Percentiles rank a stretch among this genome's conserved stretches.
These are phyloP conservation scores for Hyphopichia wangnamkhiaoensis DNA, from an alignment of 1,139 yeast genomes.

Conservation along the genomic window DNA sequence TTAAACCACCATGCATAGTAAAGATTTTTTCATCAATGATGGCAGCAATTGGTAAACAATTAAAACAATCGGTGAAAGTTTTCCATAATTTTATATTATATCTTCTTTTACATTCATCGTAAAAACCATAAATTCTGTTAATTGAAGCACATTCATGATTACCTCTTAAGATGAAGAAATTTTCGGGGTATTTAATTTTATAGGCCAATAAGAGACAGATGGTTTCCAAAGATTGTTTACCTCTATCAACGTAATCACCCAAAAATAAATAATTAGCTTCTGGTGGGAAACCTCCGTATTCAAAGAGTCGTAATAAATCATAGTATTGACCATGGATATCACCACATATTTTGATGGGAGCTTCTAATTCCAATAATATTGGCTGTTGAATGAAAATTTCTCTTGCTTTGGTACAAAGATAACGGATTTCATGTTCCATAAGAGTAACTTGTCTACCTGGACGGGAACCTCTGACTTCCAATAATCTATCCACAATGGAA, in stretches of 20 bases:
- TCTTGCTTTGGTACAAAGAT: slow-evolving; percentile 94
- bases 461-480: slow-evolving; percentile 96
- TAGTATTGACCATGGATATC: slow-evolving; percentile 98
- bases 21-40: slow-evolving; percentile 96
- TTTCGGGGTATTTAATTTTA: slow-evolving; percentile 96
- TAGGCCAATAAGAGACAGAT: slow-evolving; percentile 90
- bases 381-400: slow-evolving; percentile 98
- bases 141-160: slow-evolving; percentile 98
- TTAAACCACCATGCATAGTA: slow-evolving; percentile 98
- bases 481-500: slow-evolving; percentile 92
- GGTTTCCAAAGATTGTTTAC: slow-evolving; percentile 94
- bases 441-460: slow-evolving; percentile 97
- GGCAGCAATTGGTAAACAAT: slow-evolving; percentile 97
- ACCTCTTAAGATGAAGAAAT: slow-evolving; percentile 92
- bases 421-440: slow-evolving; percentile 92
- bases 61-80: slow-evolving; percentile 96
- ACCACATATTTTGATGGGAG: slow-evolving; percentile 93
- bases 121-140: slow-evolving; percentile 94
- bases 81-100: slow-evolving; percentile 97
- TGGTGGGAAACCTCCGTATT: slow-evolving; percentile 99
- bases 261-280: slow-evolving; percentile 92
- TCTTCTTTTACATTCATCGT: slow-evolving; percentile 97
- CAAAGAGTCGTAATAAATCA: slow-evolving; percentile 90
- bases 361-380: slow-evolving; percentile 89
- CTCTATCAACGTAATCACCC: slow-evolving; percentile 98